Percentiles rank a stretch among this genome's conserved stretches.
These are phyloP conservation scores for Penicillium coprophilum DNA, from an alignment of 495 filamentous ascomycete species.

Conservation along the genomic window DNA sequence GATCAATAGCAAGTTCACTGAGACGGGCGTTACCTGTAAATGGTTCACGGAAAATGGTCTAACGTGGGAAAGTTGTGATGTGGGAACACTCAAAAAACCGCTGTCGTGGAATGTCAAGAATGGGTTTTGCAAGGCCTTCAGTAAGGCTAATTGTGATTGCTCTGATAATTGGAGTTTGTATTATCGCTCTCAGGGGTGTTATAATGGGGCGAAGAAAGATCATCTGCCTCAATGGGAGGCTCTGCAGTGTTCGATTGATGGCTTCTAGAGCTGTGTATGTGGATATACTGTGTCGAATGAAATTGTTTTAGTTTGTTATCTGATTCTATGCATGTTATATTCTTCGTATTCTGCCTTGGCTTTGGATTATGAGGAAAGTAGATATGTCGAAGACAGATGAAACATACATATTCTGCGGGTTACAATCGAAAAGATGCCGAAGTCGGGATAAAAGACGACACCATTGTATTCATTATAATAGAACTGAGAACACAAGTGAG, in stretches of 20 bases:
- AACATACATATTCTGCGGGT: neutral
- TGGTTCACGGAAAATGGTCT: neutral
- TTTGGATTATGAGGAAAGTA: neutral
- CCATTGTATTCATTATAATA: constrained; percentile 32
- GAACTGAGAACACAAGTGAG: constrained; percentile 15
- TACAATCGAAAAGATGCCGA: neutral
- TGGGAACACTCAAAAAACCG: neutral
- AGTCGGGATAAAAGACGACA: constrained; percentile 21
- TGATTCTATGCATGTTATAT: neutral
- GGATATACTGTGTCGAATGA: neutral
- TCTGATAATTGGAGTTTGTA: neutral
- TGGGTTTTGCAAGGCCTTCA: neutral
- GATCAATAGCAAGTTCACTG: neutral
- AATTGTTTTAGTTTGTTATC: neutral
- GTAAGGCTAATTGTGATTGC: neutral
- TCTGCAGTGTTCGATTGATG: neutral
- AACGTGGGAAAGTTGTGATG: neutral
- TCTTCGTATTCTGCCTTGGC: neutral
- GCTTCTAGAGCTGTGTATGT: neutral
- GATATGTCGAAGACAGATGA: neutral
- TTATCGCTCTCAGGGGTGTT: neutral
- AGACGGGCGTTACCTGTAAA: neutral
- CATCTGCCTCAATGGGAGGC: neutral
- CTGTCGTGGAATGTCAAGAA: constrained; percentile 1
- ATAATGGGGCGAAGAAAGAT: neutral